These are phyloP conservation scores for Capsella bursapastoris DNA, from an alignment of 345 rosid genomes.

Conservation along the genomic window DNA sequence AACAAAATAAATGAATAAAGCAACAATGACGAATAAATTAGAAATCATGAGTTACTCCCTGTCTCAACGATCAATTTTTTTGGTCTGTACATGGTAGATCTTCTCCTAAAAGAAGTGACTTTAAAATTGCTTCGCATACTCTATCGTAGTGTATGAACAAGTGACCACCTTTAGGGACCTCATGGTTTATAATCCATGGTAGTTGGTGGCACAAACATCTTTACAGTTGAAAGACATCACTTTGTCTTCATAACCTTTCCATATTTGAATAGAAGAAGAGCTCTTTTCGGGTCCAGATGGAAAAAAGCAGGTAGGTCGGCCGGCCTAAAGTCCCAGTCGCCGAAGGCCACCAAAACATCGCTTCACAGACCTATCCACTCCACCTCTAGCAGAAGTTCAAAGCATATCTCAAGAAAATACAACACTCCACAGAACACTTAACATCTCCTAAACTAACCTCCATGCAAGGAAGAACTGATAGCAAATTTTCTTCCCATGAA, in stretches of 20 bases:
- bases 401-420: no score
- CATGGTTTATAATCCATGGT: conserved; percentile 87
- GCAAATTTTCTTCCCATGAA: no score
- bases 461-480: no score
- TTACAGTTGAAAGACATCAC: conserved; percentile 82
- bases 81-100: conserved; percentile 55
- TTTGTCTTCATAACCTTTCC: conserved; percentile 91
- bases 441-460: no score
- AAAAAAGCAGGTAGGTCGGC: conserved; percentile 55
- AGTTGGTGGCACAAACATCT: conserved; percentile 61
- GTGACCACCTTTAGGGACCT: conserved; percentile 88
- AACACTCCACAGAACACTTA: no score
- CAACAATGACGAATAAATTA: not conserved
- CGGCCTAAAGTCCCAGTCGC: conserved; percentile 89
- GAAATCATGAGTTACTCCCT: conserved; percentile 3
- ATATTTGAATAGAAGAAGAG: conserved; percentile 63
- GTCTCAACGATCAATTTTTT: conserved; percentile 38
- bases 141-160: conserved; percentile 78
- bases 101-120: conserved; percentile 69
- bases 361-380: conserved; percentile 1
- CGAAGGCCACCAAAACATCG: conserved; percentile 66
- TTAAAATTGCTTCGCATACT: conserved; percentile 66
- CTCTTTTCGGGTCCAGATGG: conserved; percentile 35
- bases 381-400: no score
- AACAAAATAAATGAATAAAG: conserved; percentile 13